Evolutionary conservation across 2,329 filamentous ascomycete genomes (phyloP).

Genomic region (Diaporthe vaccinii): DNA sequence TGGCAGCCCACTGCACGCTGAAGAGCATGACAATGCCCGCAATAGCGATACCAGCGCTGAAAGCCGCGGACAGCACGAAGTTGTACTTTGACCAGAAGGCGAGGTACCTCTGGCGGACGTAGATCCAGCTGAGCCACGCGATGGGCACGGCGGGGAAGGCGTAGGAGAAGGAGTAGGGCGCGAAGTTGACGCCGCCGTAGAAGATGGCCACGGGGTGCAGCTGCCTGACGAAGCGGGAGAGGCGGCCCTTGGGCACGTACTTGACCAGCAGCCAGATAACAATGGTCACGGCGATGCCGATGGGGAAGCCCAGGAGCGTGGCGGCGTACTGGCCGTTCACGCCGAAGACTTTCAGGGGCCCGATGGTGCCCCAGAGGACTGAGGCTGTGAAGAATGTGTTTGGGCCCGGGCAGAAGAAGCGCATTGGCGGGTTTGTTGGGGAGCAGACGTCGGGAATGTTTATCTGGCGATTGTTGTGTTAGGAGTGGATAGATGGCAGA

Average conservation of each 20-base stretch:
- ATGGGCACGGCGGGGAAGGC: slow-evolving; percentile 55
- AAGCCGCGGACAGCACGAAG: slow-evolving; percentile 65
- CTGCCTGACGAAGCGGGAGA: slow-evolving; percentile 53
- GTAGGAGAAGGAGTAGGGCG: slow-evolving; percentile 65
- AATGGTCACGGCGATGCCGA: slow-evolving; percentile 58
- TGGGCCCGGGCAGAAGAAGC: slow-evolving; percentile 49
- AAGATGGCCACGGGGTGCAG: slow-evolving; percentile 64
- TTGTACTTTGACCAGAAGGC: slow-evolving; percentile 68
- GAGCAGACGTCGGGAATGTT: slow-evolving; percentile 62
- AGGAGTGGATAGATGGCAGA: not conserved
- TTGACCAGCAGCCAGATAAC: slow-evolving; percentile 38
- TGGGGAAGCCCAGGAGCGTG: slow-evolving; percentile 63
- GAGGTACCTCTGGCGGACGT: slow-evolving; percentile 58
- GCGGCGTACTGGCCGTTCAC: slow-evolving; percentile 60
- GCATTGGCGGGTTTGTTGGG: not conserved
- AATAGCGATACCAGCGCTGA: slow-evolving; percentile 64
- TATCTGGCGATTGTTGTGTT: slow-evolving; percentile 27
- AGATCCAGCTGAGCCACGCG: slow-evolving; percentile 63
- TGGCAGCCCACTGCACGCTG: slow-evolving; percentile 59
- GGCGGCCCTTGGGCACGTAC: slow-evolving; percentile 29
- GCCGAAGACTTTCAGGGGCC: slow-evolving; percentile 63
- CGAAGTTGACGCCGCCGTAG: slow-evolving; percentile 61
- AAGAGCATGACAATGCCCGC: slow-evolving; percentile 68
- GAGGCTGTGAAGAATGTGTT: slow-evolving; percentile 70
- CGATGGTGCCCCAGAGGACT: slow-evolving; percentile 68